phyloP scores from a whole-genome alignment of 495 filamentous ascomycete genomes.

The Penicillium nucicola region DNA sequence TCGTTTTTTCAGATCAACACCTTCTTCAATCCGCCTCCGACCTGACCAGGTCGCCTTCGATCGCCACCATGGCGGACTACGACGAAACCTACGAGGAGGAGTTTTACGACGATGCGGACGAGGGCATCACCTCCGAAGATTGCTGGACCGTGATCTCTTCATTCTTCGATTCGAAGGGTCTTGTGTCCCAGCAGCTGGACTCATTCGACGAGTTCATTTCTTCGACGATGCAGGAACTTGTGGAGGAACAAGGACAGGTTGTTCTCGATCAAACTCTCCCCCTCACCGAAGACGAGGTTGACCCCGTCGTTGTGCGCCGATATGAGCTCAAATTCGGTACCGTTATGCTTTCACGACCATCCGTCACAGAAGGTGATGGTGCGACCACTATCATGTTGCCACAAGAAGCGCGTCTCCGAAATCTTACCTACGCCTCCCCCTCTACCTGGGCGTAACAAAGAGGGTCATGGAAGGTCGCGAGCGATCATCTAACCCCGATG shows the following conservation, averaged over 20 bases:
- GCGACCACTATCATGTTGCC: conserved; percentile 76
- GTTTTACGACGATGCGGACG: conserved; percentile 64
- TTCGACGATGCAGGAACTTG: conserved; percentile 87
- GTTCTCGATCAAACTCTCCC: conserved; percentile 86
- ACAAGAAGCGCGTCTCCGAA: conserved; percentile 89
- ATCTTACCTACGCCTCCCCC: conserved; percentile 92
- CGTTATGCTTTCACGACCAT: conserved; percentile 77
- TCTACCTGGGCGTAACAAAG: conserved; percentile 82
- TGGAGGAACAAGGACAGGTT: conserved; percentile 82
- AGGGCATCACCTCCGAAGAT: conserved; percentile 76
- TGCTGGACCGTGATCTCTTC: conserved; percentile 96
- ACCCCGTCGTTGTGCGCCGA: conserved; percentile 75
- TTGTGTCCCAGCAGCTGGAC: conserved; percentile 96
- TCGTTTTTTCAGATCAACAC: conserved; percentile 22
- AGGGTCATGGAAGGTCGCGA: conserved; percentile 79
- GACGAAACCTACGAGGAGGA: conserved; percentile 51
- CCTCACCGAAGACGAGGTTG: conserved; percentile 59
- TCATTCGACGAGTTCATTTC: conserved; percentile 96
- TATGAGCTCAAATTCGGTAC: conserved; percentile 92
- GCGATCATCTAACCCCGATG: conserved; percentile 53
- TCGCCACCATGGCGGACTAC: conserved; percentile 51
- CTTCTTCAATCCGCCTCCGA: neutral
- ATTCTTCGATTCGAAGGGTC: conserved; percentile 92
- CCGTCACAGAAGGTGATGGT: conserved; percentile 89
- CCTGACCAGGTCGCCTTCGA: neutral